Conservation (phyloP, 306 rosid genomes). For the Corylus avellana region DNA sequence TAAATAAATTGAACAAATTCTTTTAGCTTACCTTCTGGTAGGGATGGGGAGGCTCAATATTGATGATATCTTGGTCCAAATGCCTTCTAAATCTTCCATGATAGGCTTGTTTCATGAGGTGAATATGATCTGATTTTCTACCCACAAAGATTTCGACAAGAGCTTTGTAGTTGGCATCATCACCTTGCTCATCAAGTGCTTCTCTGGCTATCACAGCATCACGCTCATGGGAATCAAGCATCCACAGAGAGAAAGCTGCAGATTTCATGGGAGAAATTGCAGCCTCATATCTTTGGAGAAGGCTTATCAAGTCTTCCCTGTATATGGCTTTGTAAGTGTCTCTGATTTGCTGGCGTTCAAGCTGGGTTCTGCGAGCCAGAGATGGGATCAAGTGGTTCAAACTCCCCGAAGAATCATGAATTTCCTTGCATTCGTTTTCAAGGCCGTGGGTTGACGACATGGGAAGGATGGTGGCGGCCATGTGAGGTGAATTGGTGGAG, state of each 20-base stretch:
- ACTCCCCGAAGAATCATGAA: constrained; percentile 54
- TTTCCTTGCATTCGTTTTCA: constrained; percentile 54
- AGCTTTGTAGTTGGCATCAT: constrained; percentile 46
- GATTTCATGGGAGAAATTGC: constrained; percentile 36
- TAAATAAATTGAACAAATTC: constrained; percentile 2
- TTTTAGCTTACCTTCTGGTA: constrained; percentile 55
- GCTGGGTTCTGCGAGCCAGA: constrained; percentile 39
- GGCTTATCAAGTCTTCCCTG: constrained; percentile 57
- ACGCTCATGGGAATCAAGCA: constrained; percentile 62
- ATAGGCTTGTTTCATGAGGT: constrained; percentile 62
- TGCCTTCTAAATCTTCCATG: constrained; percentile 47
- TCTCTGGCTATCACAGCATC: constrained; percentile 53
- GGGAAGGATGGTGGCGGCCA: constrained; percentile 38
- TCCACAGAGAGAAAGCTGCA: constrained; percentile 56
- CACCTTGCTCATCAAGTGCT: constrained; percentile 48
- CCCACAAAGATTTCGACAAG: constrained; percentile 61
- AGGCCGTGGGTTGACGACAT: constrained; percentile 29
- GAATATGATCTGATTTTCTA: constrained; percentile 73
- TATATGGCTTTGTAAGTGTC: constrained; percentile 53
- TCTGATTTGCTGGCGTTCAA: constrained; percentile 47
- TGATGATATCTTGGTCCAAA: constrained; percentile 67
- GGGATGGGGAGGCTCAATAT: constrained; percentile 67
- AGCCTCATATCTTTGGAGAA: constrained; percentile 40
- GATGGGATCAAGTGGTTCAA: constrained; percentile 37
- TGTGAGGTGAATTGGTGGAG: constrained; percentile 8